Conservation (phyloP, 306 rosid genomes). For the Fragaria vesca region DNA sequence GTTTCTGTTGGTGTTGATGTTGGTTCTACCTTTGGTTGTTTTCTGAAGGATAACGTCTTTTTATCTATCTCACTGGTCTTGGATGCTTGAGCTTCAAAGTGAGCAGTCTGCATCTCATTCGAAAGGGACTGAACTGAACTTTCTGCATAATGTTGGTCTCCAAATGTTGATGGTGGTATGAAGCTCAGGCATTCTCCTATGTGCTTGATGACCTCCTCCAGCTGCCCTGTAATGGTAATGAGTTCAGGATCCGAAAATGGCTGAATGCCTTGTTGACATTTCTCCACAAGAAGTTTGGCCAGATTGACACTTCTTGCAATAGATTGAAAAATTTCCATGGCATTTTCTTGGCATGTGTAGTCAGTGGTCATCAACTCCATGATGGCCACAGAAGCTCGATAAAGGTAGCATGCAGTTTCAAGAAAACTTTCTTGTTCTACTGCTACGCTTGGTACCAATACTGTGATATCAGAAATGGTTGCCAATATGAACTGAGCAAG, state of each 20-base stretch:
- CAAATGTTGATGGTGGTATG: constrained; percentile 33
- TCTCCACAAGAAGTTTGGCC: constrained; percentile 37
- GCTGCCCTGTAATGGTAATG: constrained; percentile 16
- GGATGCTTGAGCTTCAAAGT: constrained; percentile 13
- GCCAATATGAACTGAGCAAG: constrained; percentile 32
- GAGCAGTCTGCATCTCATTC: constrained; percentile 38
- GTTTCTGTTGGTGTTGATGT: constrained; percentile 18
- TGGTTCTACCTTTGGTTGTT: constrained; percentile 21
- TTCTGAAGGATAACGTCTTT: constrained; percentile 6
- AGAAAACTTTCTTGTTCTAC: constrained; percentile 27
- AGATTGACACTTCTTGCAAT: constrained; percentile 29
- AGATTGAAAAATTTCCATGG: constrained; percentile 31
- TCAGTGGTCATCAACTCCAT: constrained; percentile 31
- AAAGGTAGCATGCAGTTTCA: constrained; percentile 43
- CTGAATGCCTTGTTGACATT: constrained; percentile 24
- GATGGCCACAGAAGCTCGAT: constrained; percentile 39
- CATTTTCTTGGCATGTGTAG: constrained; percentile 26
- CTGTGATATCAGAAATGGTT: constrained; percentile 39
- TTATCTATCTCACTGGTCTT: neutral
- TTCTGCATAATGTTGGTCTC: constrained; percentile 36
- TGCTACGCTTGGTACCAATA: constrained; percentile 18
- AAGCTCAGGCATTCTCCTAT: constrained; percentile 39
- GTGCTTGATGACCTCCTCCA: constrained; percentile 33
- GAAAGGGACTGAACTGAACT: constrained; percentile 34
- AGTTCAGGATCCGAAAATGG: constrained; percentile 18